These are phyloP conservation scores for Yamadazyma ubonensis DNA, from an alignment of 805 yeast species.

Conservation along the genomic window DNA sequence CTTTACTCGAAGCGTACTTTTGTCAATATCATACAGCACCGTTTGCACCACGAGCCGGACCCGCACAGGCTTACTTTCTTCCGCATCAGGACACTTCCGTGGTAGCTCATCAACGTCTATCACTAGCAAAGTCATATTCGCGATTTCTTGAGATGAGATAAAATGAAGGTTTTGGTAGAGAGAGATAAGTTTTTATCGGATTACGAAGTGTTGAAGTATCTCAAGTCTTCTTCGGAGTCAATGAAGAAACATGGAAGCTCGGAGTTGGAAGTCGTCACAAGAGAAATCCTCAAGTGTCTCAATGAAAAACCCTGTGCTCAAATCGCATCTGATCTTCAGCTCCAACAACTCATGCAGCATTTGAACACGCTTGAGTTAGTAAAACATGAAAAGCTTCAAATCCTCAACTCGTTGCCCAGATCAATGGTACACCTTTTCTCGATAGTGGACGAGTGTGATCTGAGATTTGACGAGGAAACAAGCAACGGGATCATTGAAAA, in stretches of 20 bases:
- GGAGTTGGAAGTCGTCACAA: slow-evolving; percentile 49
- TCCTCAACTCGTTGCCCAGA: slow-evolving; percentile 77
- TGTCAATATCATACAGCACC: slow-evolving; percentile 11
- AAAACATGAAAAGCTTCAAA: slow-evolving; percentile 81
- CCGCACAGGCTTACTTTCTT: slow-evolving; percentile 18
- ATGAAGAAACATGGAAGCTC: slow-evolving; percentile 41
- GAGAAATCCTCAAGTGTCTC: slow-evolving; percentile 47
- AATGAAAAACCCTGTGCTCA: slow-evolving; percentile 24
- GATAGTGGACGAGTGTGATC: slow-evolving; percentile 89
- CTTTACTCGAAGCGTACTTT: slow-evolving; percentile 7
- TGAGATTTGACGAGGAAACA: slow-evolving; percentile 69
- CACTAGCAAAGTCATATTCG: slow-evolving; percentile 29
- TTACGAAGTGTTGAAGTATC: slow-evolving; percentile 59
- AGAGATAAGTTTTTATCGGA: slow-evolving; percentile 64
- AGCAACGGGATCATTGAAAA: slow-evolving; percentile 58
- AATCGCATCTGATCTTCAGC: slow-evolving; percentile 22
- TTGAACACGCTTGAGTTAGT: slow-evolving; percentile 58
- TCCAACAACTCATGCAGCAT: slow-evolving; percentile 41
- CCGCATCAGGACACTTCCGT: slow-evolving; percentile 24
- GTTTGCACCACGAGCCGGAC: slow-evolving; percentile 33
- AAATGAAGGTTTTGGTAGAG: slow-evolving; percentile 44
- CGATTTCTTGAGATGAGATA: slow-evolving; percentile 6
- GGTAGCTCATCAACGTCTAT: slow-evolving; percentile 26
- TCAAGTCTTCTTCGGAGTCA: slow-evolving; percentile 45
- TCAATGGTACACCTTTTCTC: slow-evolving; percentile 77